phyloP scores from a whole-genome alignment of 2,329 filamentous ascomycete species.

The Leptosphaerulina australis region DNA sequence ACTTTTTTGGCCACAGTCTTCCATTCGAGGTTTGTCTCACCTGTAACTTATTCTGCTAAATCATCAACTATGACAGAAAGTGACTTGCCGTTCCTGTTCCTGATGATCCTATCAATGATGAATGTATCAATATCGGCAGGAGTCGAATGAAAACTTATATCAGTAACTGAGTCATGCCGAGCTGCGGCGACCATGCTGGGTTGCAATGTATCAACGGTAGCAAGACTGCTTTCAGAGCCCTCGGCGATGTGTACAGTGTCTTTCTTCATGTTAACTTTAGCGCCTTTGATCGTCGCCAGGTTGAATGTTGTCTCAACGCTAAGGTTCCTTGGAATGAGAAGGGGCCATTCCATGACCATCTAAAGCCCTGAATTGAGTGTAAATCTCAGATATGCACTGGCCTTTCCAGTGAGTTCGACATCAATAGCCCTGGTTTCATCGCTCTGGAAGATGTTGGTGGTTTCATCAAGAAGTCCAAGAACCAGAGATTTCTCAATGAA shows the following conservation, averaged over 20 bases:
- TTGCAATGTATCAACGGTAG: conserved; percentile 54
- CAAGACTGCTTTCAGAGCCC: conserved; percentile 57
- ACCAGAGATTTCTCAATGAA: conserved; percentile 34
- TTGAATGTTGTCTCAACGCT: conserved; percentile 56
- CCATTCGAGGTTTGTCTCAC: conserved; percentile 35
- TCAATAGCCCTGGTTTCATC: conserved; percentile 44
- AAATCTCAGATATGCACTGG: conserved; percentile 49
- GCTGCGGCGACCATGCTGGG: conserved; percentile 52
- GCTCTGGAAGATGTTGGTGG: conserved; percentile 53
- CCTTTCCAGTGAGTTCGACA: conserved; percentile 42
- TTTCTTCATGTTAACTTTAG: conserved; percentile 52
- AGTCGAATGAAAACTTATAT: conserved; percentile 52
- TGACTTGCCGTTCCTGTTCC: conserved; percentile 47
- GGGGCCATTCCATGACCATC: conserved; percentile 52
- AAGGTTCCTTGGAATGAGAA: conserved; percentile 55
- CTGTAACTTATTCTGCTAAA: conserved; percentile 20
- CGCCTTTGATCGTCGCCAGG: conserved; percentile 57
- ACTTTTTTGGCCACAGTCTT: conserved; percentile 39
- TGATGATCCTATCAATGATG: conserved; percentile 52
- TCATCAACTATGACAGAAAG: conserved; percentile 33
- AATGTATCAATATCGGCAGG: conserved; percentile 53
- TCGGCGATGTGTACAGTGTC: conserved; percentile 55
- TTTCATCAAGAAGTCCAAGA: conserved; percentile 51
- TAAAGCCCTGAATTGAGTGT: conserved; percentile 61
- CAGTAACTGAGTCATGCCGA: conserved; percentile 52